Percentiles rank a stretch among this genome's conserved stretches.
phyloP scores from a whole-genome alignment of 192 early-diverging fungal genomes.

The Fimicolochytrium jonesii region DNA sequence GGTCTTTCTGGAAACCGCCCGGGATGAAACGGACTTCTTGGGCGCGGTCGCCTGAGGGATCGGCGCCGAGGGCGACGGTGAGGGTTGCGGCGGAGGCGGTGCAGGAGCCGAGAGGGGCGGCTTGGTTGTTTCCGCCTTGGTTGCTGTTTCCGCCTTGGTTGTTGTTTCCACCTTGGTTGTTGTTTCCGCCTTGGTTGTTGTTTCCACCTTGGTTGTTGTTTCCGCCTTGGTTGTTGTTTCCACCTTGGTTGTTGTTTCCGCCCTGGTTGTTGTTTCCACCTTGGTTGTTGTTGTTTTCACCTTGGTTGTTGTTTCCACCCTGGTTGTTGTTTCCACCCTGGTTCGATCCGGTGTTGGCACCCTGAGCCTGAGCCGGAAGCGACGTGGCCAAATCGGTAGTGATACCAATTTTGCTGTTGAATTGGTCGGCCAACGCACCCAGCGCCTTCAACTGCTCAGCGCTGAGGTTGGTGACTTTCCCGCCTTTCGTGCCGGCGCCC shows the following conservation, averaged over 20 bases:
- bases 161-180: neutral
- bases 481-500: neutral
- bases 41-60: slow-evolving; percentile 22
- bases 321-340: no score
- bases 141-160: neutral
- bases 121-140: no score
- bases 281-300: neutral
- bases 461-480: slow-evolving; percentile 5
- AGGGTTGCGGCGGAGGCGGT: neutral
- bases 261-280: no score
- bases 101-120: slow-evolving; percentile 10
- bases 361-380: no score
- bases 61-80: slow-evolving; percentile 23
- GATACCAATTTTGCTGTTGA: slow-evolving; percentile 28
- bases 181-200: no score
- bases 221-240: neutral
- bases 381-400: slow-evolving; percentile 29
- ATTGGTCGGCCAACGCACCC: slow-evolving; percentile 22
- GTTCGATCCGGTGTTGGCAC: no score
- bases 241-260: neutral
- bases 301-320: neutral
- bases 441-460: neutral
- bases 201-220: no score
- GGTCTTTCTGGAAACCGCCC: slow-evolving; percentile 9
- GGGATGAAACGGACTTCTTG: slow-evolving; percentile 31